phyloP scores from a whole-genome alignment of 1,139 yeast species.

The Suhomyces atakaporum region DNA sequence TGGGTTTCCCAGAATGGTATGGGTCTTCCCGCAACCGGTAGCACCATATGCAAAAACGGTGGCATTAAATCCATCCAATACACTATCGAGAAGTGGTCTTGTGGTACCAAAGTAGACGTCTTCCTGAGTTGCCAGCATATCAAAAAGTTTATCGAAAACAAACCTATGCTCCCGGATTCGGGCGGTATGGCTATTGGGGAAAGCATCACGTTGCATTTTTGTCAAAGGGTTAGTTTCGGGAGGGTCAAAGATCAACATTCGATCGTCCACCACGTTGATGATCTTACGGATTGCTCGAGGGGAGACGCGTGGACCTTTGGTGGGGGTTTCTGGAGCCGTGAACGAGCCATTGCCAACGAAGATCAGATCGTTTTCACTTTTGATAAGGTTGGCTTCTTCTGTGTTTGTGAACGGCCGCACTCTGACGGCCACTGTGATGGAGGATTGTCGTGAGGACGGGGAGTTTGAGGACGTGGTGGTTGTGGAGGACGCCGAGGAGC shows the following conservation, averaged over 20 bases:
- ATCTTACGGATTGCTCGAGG: conserved; percentile 69
- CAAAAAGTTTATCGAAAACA: conserved; percentile 80
- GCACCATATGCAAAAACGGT: conserved; percentile 98
- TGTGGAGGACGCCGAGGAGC: not conserved
- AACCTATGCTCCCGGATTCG: conserved; percentile 76
- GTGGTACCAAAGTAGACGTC: conserved; percentile 72
- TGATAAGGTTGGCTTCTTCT: conserved; percentile 53
- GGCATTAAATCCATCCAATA: conserved; percentile 83
- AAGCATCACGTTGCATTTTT: conserved; percentile 58
- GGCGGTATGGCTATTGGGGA: conserved; percentile 45
- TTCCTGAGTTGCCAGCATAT: conserved; percentile 60
- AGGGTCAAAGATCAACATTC: conserved; percentile 89
- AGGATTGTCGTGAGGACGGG: conserved; percentile 47
- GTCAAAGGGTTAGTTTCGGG: conserved; percentile 71
- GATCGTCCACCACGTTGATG: conserved; percentile 81
- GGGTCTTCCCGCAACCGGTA: conserved; percentile 98
- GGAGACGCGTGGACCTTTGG: conserved; percentile 14
- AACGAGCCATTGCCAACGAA: conserved; percentile 64
- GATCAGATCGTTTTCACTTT: conserved; percentile 34
- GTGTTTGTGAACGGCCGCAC: conserved; percentile 77
- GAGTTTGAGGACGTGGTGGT: not conserved
- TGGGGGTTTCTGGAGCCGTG: conserved; percentile 16
- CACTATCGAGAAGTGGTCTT: conserved; percentile 68
- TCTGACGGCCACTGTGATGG: conserved; percentile 76
- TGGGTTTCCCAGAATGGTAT: conserved; percentile 79